Conservation (phyloP, 2,329 filamentous ascomycete genomes). For the Pyricularia sp. region DNA sequence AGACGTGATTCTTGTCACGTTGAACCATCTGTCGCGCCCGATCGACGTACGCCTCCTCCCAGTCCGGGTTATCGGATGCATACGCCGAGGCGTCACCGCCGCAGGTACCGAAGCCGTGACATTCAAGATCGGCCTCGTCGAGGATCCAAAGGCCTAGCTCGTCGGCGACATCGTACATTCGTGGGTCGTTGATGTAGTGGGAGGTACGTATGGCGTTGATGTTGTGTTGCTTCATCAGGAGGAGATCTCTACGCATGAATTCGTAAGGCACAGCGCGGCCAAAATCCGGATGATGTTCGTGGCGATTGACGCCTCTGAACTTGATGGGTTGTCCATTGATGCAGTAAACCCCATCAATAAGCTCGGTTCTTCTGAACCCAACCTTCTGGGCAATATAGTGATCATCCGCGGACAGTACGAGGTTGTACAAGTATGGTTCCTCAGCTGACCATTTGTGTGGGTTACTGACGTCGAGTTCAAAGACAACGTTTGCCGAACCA, state of each 20-base stretch:
- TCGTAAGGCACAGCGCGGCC: constrained; percentile 51
- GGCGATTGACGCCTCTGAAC: constrained; percentile 53
- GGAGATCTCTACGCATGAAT: constrained; percentile 46
- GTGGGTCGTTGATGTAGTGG: constrained; percentile 53
- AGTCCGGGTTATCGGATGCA: constrained; percentile 42
- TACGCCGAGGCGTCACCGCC: constrained; percentile 28
- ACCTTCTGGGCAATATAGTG: constrained; percentile 29
- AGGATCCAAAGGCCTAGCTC: constrained; percentile 53
- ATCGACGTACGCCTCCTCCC: constrained; percentile 50
- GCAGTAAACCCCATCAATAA: constrained; percentile 43
- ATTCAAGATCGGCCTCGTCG: constrained; percentile 35
- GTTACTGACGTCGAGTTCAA: constrained; percentile 22
- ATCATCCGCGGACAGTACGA: constrained; percentile 14
- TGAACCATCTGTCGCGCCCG: constrained; percentile 49
- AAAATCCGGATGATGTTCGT: constrained; percentile 54
- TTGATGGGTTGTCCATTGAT: constrained; percentile 51
- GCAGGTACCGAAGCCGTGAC: constrained; percentile 31
- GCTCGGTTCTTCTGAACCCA: constrained; percentile 50
- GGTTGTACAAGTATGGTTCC: constrained; percentile 40
- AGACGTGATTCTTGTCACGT: constrained; percentile 51
- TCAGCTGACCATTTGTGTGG: constrained; percentile 51
- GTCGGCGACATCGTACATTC: constrained; percentile 46
- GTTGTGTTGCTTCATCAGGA: constrained; percentile 58
- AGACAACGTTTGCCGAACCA: constrained; percentile 5
- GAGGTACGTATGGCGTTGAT: constrained; percentile 58